A percentile compares a stretch with the other conserved stretches of the same genome.
Conservation (phyloP, 495 filamentous ascomycete species). For the Chaetomium fimeti region DNA sequence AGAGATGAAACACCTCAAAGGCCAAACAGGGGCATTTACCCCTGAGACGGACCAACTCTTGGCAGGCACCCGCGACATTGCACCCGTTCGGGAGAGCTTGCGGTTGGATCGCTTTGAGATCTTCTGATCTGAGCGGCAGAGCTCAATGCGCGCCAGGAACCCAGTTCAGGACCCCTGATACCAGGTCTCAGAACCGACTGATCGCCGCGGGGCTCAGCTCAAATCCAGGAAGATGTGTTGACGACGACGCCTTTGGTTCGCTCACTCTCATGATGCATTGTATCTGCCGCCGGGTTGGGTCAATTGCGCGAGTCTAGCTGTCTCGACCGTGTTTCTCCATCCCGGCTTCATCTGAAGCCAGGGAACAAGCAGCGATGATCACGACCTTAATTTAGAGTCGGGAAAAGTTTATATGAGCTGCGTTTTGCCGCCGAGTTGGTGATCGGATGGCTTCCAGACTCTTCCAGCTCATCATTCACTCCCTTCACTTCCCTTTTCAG, state of each 20-base stretch:
- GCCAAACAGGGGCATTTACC: neutral
- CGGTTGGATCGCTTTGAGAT: conserved; percentile 8
- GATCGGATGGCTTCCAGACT: neutral
- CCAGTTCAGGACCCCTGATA: neutral
- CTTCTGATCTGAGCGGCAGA: conserved; percentile 4
- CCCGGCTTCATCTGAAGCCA: neutral
- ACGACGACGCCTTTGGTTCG: neutral
- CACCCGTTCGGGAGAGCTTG: neutral
- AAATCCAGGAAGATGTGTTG: neutral
- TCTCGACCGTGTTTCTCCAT: conserved; percentile 15
- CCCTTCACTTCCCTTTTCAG: neutral
- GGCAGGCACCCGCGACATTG: neutral
- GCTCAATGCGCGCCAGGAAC: neutral
- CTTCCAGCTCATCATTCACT: neutral
- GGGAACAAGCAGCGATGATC: neutral
- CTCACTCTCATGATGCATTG: neutral
- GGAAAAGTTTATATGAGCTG: neutral
- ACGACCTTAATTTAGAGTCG: conserved; percentile 4
- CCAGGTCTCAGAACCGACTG: conserved; percentile 16
- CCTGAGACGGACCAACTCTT: conserved; percentile 10
- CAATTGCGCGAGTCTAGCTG: neutral
- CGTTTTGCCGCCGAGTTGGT: neutral
- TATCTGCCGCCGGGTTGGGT: neutral
- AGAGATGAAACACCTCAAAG: neutral
- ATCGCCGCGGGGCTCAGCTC: conserved; percentile 16